Evolutionary conservation across 495 filamentous ascomycete genomes (phyloP).

Genomic region (Trichoderma erinaceum): DNA sequence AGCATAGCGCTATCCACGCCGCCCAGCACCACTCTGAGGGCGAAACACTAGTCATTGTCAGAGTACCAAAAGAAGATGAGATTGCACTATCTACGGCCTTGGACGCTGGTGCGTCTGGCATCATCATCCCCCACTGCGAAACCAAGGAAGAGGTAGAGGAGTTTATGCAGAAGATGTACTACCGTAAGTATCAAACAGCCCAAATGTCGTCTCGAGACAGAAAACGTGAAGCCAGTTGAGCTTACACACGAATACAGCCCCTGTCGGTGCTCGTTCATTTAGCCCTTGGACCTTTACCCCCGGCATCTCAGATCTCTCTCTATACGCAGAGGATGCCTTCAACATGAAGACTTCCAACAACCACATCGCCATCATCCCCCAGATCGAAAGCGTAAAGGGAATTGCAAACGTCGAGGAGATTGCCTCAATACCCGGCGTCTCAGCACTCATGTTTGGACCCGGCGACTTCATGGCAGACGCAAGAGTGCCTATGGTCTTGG

Average conservation of each 20-base stretch:
- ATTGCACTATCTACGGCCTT: slow-evolving; percentile 18
- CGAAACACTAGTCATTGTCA: slow-evolving; percentile 18
- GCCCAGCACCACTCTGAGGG: slow-evolving; percentile 21
- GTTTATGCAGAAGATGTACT: slow-evolving; percentile 16
- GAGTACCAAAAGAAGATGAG: slow-evolving; percentile 20
- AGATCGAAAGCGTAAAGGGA: slow-evolving; percentile 44
- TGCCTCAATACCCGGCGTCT: slow-evolving; percentile 38
- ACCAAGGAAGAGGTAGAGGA: slow-evolving; percentile 17
- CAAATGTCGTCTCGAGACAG: not conserved
- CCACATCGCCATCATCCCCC: slow-evolving; percentile 34
- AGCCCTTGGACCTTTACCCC: slow-evolving; percentile 16
- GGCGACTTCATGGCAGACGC: slow-evolving; percentile 11
- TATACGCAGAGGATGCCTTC: slow-evolving; percentile 22
- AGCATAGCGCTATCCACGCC: slow-evolving; percentile 15
- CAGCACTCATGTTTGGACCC: slow-evolving; percentile 37
- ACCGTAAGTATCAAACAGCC: slow-evolving; percentile 15
- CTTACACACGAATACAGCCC: not conserved
- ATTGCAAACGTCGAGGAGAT: slow-evolving; percentile 47
- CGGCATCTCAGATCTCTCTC: slow-evolving; percentile 17
- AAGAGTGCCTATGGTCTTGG: not conserved
- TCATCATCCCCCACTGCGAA: slow-evolving; percentile 20
- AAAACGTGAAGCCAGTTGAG: not conserved
- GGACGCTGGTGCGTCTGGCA: slow-evolving; percentile 19
- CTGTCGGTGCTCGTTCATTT: slow-evolving; percentile 13
- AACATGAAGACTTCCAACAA: slow-evolving; percentile 35